Percentiles rank a stretch among this genome's conserved stretches.
Evolutionary conservation across 1,139 yeast species (phyloP).

Genomic region (Hemisphaericaspora xylanilytica): DNA sequence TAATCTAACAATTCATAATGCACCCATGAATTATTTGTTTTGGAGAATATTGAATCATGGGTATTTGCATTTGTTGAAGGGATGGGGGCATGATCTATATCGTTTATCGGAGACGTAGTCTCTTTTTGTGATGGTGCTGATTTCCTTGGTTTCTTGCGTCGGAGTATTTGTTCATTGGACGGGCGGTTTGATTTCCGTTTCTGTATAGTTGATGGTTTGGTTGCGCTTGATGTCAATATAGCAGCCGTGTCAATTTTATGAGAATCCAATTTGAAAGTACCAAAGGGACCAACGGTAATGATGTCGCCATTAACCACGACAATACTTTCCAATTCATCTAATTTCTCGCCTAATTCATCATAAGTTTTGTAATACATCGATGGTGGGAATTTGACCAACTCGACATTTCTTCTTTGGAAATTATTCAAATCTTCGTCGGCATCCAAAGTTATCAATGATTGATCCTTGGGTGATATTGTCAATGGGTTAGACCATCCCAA

Average conservation of each 20-base stretch:
- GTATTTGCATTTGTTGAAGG: not conserved
- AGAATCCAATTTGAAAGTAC: slow-evolving; percentile 10
- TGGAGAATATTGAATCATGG: slow-evolving; percentile 17
- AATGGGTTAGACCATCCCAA: slow-evolving; percentile 42
- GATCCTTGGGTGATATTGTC: slow-evolving; percentile 21
- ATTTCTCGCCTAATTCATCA: slow-evolving; percentile 24
- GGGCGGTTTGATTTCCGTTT: not conserved
- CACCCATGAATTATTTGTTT: slow-evolving; percentile 31
- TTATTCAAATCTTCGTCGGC: slow-evolving; percentile 22
- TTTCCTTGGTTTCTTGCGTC: slow-evolving; percentile 1
- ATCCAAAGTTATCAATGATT: slow-evolving; percentile 20
- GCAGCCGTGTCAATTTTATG: not conserved
- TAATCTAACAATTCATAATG: slow-evolving; percentile 35
- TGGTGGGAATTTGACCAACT: slow-evolving; percentile 33
- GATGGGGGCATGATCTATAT: not conserved
- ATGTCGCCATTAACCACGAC: slow-evolving; percentile 3
- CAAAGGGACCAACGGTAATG: slow-evolving; percentile 34
- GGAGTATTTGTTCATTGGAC: not conserved
- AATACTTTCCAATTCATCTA: slow-evolving; percentile 28
- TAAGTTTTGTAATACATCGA: slow-evolving; percentile 33
- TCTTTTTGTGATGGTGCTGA: not conserved
- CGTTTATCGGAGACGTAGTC: not conserved
- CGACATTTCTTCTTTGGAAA: slow-evolving; percentile 39
- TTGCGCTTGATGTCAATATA: not conserved
- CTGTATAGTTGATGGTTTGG: not conserved